Evolutionary conservation across 331 rosid genomes (phyloP), one percentile per base, ranked within the genome.

Genomic region (Cydonia oblonga): DNA sequence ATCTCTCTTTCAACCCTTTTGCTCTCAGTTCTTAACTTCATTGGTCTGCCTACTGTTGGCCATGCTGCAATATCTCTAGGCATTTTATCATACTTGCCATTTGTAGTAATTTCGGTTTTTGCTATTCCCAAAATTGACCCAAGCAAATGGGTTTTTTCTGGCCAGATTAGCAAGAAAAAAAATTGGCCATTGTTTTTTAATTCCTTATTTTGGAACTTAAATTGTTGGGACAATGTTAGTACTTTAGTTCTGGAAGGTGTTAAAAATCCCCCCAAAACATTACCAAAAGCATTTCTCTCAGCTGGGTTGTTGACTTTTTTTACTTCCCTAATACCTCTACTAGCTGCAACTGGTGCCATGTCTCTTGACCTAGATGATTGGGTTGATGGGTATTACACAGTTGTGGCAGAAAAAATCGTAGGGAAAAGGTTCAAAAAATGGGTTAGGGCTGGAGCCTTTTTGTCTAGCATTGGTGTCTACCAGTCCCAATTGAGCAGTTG

Each of bases 401-500:
- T 64, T 30, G 88, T 79, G 7, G 97, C 88, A 20, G 83, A 67
- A 42, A 57, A 82, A 4, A 73, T 92, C 61, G 93, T 79, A 22
- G 97, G 97, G 8, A 73, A 75, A 25, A 82, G 86, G 85, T 79
- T 89, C 84, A 87, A 79, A 73, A 40, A 56, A 18, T 87, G 88
- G 85, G 75, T 89, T 76, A 86, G 89, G 72, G 42, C 84, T 6
- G 97, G 97, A 14, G 90, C 92, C 23, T 87, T 86, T 67, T 57
- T 92, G 19, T 88, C 95, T 25, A 74, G 81, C 20, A 61, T 86
- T 63, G 97, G 97, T 1, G 81, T 90, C 1, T 89, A 69, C 72
- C 92, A 92, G 79, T 96, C 96, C 29, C 96, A 92, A 72, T 46
- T 90, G 52, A 90, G 97, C 57, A 92, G 88, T 59, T 85, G 90